phyloP scores from a whole-genome alignment of 768 basidiomycete species.

The Termitomyces sp. region DNA sequence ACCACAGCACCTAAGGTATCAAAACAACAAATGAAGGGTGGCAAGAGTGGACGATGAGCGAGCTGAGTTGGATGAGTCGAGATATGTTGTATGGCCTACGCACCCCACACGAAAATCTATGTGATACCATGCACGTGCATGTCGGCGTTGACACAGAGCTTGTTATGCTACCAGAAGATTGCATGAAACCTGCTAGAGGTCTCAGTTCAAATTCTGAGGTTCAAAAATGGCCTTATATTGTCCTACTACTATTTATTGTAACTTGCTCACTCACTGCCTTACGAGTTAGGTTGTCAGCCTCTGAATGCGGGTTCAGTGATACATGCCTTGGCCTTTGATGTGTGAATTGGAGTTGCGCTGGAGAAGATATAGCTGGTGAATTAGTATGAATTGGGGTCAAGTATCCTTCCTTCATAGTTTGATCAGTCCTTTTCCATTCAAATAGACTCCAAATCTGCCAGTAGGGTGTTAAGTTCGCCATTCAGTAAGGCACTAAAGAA shows the following conservation, averaged over 20 bases:
- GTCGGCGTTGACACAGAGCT: slow-evolving; percentile 5
- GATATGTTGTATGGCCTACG: slow-evolving; percentile 27
- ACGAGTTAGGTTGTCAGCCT: not conserved
- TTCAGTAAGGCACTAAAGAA: too few relatives aligned
- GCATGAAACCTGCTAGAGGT: not conserved
- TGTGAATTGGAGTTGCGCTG: too few relatives aligned
- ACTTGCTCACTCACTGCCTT: not conserved
- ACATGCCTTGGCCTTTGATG: too few relatives aligned
- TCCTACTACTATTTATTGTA: not conserved
- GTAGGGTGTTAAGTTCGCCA: too few relatives aligned
- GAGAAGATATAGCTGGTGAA: too few relatives aligned
- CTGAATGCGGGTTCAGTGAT: too few relatives aligned
- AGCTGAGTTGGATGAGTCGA: slow-evolving; percentile 15
- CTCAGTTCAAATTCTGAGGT: not conserved
- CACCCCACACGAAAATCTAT: slow-evolving; percentile 24
- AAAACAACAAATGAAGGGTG: slow-evolving; percentile 96
- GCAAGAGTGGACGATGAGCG: slow-evolving; percentile 69
- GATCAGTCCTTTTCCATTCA: too few relatives aligned
- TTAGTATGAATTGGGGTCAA: too few relatives aligned
- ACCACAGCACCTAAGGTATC: slow-evolving; percentile 79
- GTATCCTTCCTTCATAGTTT: too few relatives aligned
- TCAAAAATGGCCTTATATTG: not conserved
- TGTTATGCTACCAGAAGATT: not conserved
- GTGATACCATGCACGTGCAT: slow-evolving; percentile 21
- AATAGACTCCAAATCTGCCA: too few relatives aligned